A percentile compares a stretch with the other conserved stretches of the same genome.
These are phyloP conservation scores for Microbotryomycetes sp. DNA, from an alignment of 1,284 basidiomycete genomes.

Conservation along the genomic window DNA sequence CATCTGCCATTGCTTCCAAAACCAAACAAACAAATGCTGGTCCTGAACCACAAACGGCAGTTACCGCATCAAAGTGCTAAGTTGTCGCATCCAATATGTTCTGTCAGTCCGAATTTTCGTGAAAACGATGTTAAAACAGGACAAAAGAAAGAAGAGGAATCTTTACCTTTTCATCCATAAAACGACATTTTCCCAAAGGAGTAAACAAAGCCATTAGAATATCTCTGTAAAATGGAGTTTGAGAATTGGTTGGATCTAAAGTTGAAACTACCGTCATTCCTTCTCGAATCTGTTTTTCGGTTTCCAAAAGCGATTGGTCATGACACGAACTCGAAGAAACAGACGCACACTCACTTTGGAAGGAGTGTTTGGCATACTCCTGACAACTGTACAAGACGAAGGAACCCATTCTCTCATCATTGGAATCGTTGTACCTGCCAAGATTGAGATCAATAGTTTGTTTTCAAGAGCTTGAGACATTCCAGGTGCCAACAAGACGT, in stretches of 20 bases:
- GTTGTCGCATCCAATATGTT: not conserved
- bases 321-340: not conserved
- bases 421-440: constrained; percentile 84
- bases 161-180: constrained; percentile 74
- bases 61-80: constrained; percentile 90
- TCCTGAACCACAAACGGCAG: constrained; percentile 89
- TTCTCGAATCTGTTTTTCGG: constrained; percentile 69
- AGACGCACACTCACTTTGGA: constrained; percentile 61
- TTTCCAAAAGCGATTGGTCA: too few relatives aligned
- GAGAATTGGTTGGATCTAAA: constrained; percentile 49
- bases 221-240: constrained; percentile 57
- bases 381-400: constrained; percentile 72
- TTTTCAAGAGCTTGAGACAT: constrained; percentile 77
- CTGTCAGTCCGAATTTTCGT: not conserved
- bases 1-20: constrained; percentile 97
- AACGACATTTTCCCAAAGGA: constrained; percentile 85
- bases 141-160: not conserved
- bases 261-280: constrained; percentile 89
- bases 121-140: not conserved
- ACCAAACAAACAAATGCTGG: constrained; percentile 97
- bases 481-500: constrained; percentile 69
- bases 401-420: constrained; percentile 73
- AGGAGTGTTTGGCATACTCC: constrained; percentile 98
- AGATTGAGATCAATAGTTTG: constrained; percentile 92
- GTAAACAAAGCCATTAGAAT: constrained; percentile 89